Evolutionary conservation across 2,329 filamentous ascomycete species (phyloP).

Genomic region (Macrophomina pseudophaseolina): DNA sequence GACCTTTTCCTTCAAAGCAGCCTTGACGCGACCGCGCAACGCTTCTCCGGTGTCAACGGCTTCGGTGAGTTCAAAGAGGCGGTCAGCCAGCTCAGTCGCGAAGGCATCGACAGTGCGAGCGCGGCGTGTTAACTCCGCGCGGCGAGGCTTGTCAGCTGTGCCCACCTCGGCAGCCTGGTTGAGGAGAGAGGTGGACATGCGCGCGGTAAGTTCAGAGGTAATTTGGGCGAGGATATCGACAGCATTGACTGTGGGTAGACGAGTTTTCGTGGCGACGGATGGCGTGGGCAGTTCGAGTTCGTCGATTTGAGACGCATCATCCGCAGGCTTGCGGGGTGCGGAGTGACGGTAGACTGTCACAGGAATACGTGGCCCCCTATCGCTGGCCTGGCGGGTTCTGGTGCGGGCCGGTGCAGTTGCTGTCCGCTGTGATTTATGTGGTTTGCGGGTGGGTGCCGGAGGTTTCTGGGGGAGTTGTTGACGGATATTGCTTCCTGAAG

Average conservation of each 20-base stretch:
- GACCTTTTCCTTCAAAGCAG: slow-evolving; percentile 51
- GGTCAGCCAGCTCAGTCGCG: slow-evolving; percentile 53
- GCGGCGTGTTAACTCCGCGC: slow-evolving; percentile 50
- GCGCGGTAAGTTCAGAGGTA: slow-evolving; percentile 56
- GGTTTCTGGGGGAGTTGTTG: slow-evolving; percentile 27
- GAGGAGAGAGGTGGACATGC: slow-evolving; percentile 50
- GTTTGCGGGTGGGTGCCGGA: slow-evolving; percentile 27
- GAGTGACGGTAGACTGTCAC: slow-evolving; percentile 39
- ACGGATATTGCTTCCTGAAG: slow-evolving; percentile 12
- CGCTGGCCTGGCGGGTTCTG: slow-evolving; percentile 31
- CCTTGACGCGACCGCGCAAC: slow-evolving; percentile 52
- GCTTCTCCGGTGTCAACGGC: slow-evolving; percentile 57
- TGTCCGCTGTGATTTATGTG: slow-evolving; percentile 27
- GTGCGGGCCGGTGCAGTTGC: slow-evolving; percentile 32
- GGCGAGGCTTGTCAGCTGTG: slow-evolving; percentile 44
- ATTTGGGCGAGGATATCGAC: slow-evolving; percentile 59
- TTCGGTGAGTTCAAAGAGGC: slow-evolving; percentile 58
- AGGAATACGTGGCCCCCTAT: slow-evolving; percentile 31
- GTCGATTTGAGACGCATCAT: slow-evolving; percentile 29
- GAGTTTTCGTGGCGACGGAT: slow-evolving; percentile 47
- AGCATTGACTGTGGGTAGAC: slow-evolving; percentile 50
- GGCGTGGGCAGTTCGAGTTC: slow-evolving; percentile 41
- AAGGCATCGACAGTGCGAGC: slow-evolving; percentile 55
- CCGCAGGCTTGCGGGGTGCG: slow-evolving; percentile 29
- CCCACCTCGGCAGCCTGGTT: slow-evolving; percentile 43